Percentiles rank a stretch among this genome's conserved stretches.
Conservation (phyloP, 2,329 filamentous ascomycete genomes). For the Alternaria viburni region DNA sequence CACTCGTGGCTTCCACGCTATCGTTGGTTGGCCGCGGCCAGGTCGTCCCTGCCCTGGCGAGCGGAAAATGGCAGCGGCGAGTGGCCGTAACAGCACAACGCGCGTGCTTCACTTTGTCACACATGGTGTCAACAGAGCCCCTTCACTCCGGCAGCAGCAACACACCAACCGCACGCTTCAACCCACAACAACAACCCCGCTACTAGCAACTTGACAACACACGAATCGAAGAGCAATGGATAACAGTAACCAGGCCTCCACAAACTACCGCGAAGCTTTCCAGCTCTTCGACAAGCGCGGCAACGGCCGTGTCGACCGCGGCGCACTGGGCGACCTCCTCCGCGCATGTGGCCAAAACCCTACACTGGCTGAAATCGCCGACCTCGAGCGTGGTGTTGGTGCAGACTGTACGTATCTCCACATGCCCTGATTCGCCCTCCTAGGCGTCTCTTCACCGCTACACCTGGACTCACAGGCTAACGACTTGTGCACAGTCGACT, state of each 20-base stretch:
- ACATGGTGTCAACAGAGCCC: background rate
- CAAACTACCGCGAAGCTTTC: constrained; percentile 99
- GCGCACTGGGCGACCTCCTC: constrained; percentile 89
- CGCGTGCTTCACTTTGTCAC: background rate
- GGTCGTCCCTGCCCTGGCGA: constrained; percentile 19
- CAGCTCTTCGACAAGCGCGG: constrained; percentile 99
- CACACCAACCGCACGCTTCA: constrained; percentile 1
- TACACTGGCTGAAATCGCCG: constrained; percentile 88
- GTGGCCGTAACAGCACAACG: constrained; percentile 15
- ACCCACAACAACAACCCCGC: constrained; percentile 2
- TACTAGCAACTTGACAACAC: constrained; percentile 9
- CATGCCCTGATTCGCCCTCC: background rate
- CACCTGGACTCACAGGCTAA: background rate
- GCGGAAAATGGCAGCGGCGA: constrained; percentile 12
- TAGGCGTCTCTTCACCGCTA: background rate
- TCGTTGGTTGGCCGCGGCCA: constrained; percentile 15
- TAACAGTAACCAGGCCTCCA: constrained; percentile 66
- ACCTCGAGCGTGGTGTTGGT: constrained; percentile 88
- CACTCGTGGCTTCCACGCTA: constrained; percentile 3
- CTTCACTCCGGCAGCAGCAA: background rate
- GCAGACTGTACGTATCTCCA: constrained; percentile 78
- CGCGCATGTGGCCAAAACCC: constrained; percentile 98
- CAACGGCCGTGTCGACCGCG: constrained; percentile 86
- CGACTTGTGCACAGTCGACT: constrained; percentile 73
- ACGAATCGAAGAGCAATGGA: constrained; percentile 36